Percentiles rank a stretch among this genome's conserved stretches.
These are phyloP conservation scores for Myrica gale DNA, from an alignment of 306 rosid species.

Conservation along the genomic window DNA sequence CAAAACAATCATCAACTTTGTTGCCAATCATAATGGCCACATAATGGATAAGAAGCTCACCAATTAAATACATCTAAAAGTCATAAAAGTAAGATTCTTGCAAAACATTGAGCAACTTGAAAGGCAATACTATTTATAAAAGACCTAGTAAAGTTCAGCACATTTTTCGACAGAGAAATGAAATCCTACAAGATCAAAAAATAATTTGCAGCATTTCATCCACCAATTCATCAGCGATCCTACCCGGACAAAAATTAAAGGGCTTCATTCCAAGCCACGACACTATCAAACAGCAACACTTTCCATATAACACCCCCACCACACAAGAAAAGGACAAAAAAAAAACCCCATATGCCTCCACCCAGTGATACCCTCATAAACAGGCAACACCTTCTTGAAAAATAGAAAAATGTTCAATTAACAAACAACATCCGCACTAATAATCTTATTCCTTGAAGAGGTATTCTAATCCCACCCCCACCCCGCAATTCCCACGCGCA, in stretches of 20 bases:
- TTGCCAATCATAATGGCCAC: neutral
- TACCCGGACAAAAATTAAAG: neutral
- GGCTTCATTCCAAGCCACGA: slow-evolving; percentile 14
- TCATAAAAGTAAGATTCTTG: neutral
- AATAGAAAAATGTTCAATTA: slow-evolving; percentile 7
- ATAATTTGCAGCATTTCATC: neutral
- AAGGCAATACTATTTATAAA: neutral
- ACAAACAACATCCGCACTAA: slow-evolving; percentile 7
- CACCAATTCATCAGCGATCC: neutral
- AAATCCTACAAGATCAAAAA: neutral
- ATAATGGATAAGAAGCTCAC: slow-evolving; percentile 2
- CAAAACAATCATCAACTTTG: neutral
- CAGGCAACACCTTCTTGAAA: neutral
- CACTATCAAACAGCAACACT: neutral
- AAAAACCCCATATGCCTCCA: slow-evolving; percentile 12
- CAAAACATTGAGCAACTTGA: neutral
- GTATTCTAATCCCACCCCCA: slow-evolving; percentile 20
- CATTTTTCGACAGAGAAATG: neutral
- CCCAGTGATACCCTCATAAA: slow-evolving; percentile 20
- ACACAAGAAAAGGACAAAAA: neutral
- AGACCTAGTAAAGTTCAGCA: neutral
- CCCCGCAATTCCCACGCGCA: neutral
- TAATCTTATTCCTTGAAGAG: slow-evolving; percentile 12
- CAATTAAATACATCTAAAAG: neutral
- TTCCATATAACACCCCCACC: neutral